phyloP scores from a whole-genome alignment of 176 grass and related monocot genomes.

The Oryza punctata region DNA sequence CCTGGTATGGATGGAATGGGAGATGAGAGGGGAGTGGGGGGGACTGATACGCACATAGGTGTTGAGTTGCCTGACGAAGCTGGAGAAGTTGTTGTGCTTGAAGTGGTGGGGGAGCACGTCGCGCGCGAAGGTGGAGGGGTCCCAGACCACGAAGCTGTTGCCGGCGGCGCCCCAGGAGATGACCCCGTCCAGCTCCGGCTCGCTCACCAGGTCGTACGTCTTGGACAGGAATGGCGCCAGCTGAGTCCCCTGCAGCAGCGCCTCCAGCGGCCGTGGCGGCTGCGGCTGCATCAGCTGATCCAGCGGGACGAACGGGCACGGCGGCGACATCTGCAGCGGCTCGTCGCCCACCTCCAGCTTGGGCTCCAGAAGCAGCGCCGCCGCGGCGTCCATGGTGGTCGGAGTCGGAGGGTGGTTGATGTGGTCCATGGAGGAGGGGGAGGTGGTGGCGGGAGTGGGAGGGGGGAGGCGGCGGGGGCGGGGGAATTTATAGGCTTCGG shows the following conservation, averaged over 20 bases:
- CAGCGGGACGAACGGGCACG: constrained; percentile 4
- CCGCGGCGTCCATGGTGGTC: constrained; percentile 12
- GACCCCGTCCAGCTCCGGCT: constrained; percentile 67
- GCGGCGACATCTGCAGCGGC: constrained; percentile 1
- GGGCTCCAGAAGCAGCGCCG: constrained; percentile 37
- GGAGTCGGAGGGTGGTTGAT: neutral
- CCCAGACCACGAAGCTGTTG: constrained; percentile 92
- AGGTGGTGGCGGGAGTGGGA: neutral
- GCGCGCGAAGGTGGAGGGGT: constrained; percentile 66
- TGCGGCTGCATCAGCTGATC: constrained; percentile 16
- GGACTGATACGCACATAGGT: constrained; percentile 86
- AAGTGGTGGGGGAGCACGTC: constrained; percentile 74
- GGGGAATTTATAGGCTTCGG: constrained; percentile 62
- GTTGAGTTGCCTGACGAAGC: constrained; percentile 95
- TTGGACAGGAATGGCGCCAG: constrained; percentile 87
- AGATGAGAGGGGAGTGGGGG: neutral
- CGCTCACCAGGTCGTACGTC: constrained; percentile 83
- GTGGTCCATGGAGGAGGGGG: constrained; percentile 30
- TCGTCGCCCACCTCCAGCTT: constrained; percentile 47
- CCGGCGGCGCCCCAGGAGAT: constrained; percentile 75
- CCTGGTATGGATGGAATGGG: no score
- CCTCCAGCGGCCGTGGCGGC: constrained; percentile 64
- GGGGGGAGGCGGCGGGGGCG: neutral
- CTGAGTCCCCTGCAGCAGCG: constrained; percentile 64
- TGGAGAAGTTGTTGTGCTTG: constrained; percentile 96